phyloP scores from a whole-genome alignment of 1,139 yeast species.

The Magnusiomyces sp. region DNA sequence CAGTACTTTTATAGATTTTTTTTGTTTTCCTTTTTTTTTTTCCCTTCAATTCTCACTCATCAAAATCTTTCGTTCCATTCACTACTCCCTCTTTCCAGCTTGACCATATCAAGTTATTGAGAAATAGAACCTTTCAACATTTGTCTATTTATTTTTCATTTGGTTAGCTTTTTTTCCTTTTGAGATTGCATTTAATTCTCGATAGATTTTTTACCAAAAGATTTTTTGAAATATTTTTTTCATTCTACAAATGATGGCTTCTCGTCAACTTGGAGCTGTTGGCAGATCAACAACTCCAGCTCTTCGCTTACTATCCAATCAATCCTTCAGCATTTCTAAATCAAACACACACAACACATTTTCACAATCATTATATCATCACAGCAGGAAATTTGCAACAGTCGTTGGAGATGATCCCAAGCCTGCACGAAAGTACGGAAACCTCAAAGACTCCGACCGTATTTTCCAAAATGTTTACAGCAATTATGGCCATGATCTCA shows the following conservation, averaged over 20 bases:
- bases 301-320: not conserved
- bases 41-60: too few relatives aligned
- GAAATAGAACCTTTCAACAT: not conserved
- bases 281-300: not conserved
- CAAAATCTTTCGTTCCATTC: too few relatives aligned
- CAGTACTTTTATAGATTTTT: too few relatives aligned
- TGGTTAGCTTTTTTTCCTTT: not conserved
- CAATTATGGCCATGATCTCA: constrained; percentile 64
- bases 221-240: not conserved
- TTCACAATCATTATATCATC: constrained; percentile 3
- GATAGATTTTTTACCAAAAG: not conserved
- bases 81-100: too few relatives aligned
- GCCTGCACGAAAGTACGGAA: constrained; percentile 53
- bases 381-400: constrained; percentile 23
- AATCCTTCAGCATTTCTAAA: not conserved
- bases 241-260: constrained; percentile 7
- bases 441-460: constrained; percentile 72
- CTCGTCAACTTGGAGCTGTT: constrained; percentile 11
- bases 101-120: not conserved
- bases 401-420: constrained; percentile 22
- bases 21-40: too few relatives aligned
- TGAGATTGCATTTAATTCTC: not conserved
- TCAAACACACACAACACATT: constrained; percentile 8
- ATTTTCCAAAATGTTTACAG: constrained; percentile 77
- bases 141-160: not conserved